A percentile compares a stretch with the other conserved stretches of the same genome.
These are phyloP conservation scores for Monosporascus sp. DNA, from an alignment of 2,329 filamentous ascomycete genomes.

Conservation along the genomic window DNA sequence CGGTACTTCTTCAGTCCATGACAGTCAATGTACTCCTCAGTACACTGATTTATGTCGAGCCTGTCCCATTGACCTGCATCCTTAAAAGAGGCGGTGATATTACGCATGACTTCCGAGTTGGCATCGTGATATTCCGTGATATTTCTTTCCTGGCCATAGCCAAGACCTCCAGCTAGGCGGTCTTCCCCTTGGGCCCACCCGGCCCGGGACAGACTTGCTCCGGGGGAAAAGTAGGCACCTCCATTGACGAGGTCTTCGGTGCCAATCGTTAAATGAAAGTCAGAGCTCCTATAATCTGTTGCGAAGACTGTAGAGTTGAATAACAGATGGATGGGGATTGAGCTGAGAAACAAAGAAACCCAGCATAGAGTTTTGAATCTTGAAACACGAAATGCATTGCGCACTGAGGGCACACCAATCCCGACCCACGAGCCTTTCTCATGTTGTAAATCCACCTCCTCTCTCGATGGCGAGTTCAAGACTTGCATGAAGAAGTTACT, in stretches of 20 bases:
- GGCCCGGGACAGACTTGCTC: conserved; percentile 6
- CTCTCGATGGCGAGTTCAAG: conserved; percentile 39
- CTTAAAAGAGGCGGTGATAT: conserved; percentile 4
- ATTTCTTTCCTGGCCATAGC: conserved; percentile 2
- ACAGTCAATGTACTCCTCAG: conserved; percentile 9
- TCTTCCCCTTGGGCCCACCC: not conserved
- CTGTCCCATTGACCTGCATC: conserved; percentile 4
- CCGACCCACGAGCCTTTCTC: conserved; percentile 31
- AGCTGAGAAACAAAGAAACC: conserved; percentile 11
- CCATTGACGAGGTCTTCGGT: conserved; percentile 13
- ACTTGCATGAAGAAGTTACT: conserved; percentile 47
- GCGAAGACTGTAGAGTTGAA: conserved; percentile 16
- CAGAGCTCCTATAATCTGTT: conserved; percentile 4
- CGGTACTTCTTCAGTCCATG: conserved; percentile 9
- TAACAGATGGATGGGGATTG: conserved; percentile 17
- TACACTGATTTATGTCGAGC: conserved; percentile 7
- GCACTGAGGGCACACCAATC: conserved; percentile 36
- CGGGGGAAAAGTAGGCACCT: conserved; percentile 9
- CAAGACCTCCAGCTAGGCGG: not conserved
- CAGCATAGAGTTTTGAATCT: conserved; percentile 14
- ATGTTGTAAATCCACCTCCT: conserved; percentile 42
- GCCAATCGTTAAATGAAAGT: conserved; percentile 15
- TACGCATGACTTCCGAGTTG: conserved; percentile 1
- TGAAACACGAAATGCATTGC: conserved; percentile 27
- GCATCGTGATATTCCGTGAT: conserved; percentile 4